Evolutionary conservation across 768 basidiomycete genomes (phyloP), one percentile per base, ranked within the genome.

Genomic region (Nevesoporus exiguus): DNA sequence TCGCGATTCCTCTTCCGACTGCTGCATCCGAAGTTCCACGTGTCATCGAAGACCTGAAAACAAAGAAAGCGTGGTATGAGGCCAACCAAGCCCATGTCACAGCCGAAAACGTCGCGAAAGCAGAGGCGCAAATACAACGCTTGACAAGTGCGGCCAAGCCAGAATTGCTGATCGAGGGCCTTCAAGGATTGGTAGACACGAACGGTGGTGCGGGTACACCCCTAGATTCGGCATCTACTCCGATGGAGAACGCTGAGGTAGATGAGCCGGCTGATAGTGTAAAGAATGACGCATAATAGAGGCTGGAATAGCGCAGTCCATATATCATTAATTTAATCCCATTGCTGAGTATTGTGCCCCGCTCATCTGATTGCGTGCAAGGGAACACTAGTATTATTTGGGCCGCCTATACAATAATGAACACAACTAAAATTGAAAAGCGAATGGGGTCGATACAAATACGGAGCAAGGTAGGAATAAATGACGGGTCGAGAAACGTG

Each of bases 41-140:
- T 49, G 83, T 93, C 44, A 77, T 98, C 52, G 89, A 91, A 65
- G 91, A 97, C 68, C 79, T 99, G 54, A 88, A 88, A 71, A 90
- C 83, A 47, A 99, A 98, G 80, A 94, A 94, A 76, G 79, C 85
- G 22, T 98, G 94, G 93, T 97, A 84, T 65, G 85, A 88, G 69
- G 95, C 90, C 30, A 98, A 98, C 74, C 93, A 95, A 71, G 82
- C 80, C 25, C 83, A 83, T 22, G 82, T 80, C 58, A 93, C 91
- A 2, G 80, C 82, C 5, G 89, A 90, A 65, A 90, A 90, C 61
- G 75, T 93, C 47, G 82, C 84, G 36, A 88, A 88, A 72, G 92
- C 87, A 13, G 87, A 93, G 68, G 80, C 78, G 14, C 81, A 88
- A 59, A 89, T 93, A 66, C 73, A 79, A 61, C 81, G 82, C 47